Conservation (phyloP, 225 moss, liverwort and hornwort species). For the Marchantia paleacea region DNA sequence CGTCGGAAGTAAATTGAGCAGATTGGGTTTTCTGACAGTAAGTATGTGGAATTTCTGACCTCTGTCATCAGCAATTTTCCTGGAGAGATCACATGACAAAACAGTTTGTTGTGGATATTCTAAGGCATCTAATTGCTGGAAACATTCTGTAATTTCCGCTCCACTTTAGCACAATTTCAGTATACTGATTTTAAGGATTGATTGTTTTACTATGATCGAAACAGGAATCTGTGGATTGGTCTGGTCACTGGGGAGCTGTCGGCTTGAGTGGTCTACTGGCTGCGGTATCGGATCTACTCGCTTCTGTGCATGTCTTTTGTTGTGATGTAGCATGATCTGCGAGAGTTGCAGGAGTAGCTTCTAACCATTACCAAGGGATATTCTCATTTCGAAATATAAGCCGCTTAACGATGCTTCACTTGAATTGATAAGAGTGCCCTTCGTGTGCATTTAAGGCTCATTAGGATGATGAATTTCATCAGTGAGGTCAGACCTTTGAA, state of each 20-base stretch:
- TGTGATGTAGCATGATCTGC: not conserved
- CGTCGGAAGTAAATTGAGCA: not conserved
- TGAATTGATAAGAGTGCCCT: not conserved
- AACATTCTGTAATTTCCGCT: not conserved
- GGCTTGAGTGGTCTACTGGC: constrained; percentile 52
- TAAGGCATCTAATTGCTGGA: not conserved
- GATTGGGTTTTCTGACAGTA: not conserved
- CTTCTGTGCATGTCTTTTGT: not conserved
- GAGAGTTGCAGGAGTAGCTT: not conserved
- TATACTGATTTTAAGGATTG: not conserved
- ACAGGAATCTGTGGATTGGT: constrained; percentile 81
- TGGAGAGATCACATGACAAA: no score
- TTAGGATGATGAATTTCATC: not conserved
- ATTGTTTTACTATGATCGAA: not conserved
- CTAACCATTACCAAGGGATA: not conserved
- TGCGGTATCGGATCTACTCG: constrained; percentile 31
- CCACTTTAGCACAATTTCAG: not conserved
- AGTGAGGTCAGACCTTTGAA: not conserved
- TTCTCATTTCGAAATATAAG: not conserved
- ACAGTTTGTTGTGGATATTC: not conserved
- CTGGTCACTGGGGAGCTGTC: constrained; percentile 83
- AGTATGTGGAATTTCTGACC: not conserved
- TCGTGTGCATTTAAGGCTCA: not conserved
- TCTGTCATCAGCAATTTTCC: not conserved
- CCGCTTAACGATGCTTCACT: not conserved